Conservation (phyloP, 495 filamentous ascomycete species). For the Penicillium soppii region DNA sequence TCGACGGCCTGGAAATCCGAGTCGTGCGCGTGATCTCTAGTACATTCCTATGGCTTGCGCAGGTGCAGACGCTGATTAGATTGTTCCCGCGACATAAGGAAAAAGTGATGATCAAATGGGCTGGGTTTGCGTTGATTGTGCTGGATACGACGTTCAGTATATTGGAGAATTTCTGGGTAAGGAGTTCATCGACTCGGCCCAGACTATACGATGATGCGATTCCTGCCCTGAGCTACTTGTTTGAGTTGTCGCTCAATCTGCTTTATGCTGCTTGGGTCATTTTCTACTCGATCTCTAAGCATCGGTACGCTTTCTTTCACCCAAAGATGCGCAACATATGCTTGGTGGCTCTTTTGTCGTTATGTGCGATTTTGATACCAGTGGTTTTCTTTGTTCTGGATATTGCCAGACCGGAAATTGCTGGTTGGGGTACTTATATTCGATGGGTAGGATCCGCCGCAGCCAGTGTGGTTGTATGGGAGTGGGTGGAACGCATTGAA, state of each 20-base stretch:
- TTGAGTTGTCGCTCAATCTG: constrained; percentile 83
- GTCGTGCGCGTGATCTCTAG: constrained; percentile 89
- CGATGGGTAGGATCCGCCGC: constrained; percentile 96
- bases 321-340: constrained; percentile 89
- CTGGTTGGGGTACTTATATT: constrained; percentile 96
- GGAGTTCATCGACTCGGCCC: constrained; percentile 58
- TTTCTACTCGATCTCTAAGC: constrained; percentile 90
- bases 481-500: constrained; percentile 99
- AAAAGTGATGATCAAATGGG: constrained; percentile 98
- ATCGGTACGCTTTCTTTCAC: constrained; percentile 91
- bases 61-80: constrained; percentile 93
- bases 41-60: constrained; percentile 94
- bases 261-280: constrained; percentile 95
- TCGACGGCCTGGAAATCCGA: constrained; percentile 78
- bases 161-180: constrained; percentile 78
- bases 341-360: constrained; percentile 75
- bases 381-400: constrained; percentile 96
- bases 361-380: constrained; percentile 79
- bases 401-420: constrained; percentile 80
- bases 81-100: constrained; percentile 95
- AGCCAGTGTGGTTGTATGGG: constrained; percentile 97
- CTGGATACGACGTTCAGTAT: constrained; percentile 86
- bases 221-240: constrained; percentile 89
- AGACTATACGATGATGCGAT: constrained; percentile 81
- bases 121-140: constrained; percentile 87